Evolutionary conservation across 179 eudicot species (phyloP), one percentile per base, ranked within the genome.

Genomic region (Beta lomatogona): DNA sequence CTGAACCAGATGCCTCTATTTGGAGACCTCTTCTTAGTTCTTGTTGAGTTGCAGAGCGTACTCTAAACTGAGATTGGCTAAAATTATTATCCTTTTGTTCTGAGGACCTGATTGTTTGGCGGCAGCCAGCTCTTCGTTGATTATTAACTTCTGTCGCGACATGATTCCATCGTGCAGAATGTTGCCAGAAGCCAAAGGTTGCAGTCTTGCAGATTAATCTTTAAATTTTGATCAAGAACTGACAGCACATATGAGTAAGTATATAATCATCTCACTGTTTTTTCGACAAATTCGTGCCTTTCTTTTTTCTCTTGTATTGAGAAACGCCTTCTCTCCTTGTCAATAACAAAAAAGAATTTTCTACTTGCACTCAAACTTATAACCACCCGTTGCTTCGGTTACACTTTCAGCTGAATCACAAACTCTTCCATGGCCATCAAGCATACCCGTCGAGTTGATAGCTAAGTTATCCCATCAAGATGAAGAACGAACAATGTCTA

Each of bases 21-120:
- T 87, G 87, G 91, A 83, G 91, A 79, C 86, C 90, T 25, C 79
- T 85, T 89, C 57, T 89, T 48, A 73, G 86, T 79, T 84, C 90
- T 79, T n/a, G 41, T 36, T 36, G 3, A 36, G 41, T 36, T 89
- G 88, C 74, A 74, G 90, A 82, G 78, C 81, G 16, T 76, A 73
- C 78, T 79, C 86, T 21, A 77, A 84, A 14, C 79, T 70, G 58
- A 68, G 76, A 57, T 65, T 86, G 80, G 86, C 87, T 19, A 77
- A 78, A 79, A 36, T 36, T 36, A 73, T 53, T 59, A 69, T 83
- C 63, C 87, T 79, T 44, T 80, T 79, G 57, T 89, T 60, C 60
- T 87, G 54, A 1, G 31, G 31, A 63, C 9, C 73, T 36, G 48
- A 46, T 69, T 18, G 50, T 44, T 61, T 63, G 67, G 21, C 31